Conservation (phyloP, 495 filamentous ascomycete genomes). For the Tetracladium setigerum region DNA sequence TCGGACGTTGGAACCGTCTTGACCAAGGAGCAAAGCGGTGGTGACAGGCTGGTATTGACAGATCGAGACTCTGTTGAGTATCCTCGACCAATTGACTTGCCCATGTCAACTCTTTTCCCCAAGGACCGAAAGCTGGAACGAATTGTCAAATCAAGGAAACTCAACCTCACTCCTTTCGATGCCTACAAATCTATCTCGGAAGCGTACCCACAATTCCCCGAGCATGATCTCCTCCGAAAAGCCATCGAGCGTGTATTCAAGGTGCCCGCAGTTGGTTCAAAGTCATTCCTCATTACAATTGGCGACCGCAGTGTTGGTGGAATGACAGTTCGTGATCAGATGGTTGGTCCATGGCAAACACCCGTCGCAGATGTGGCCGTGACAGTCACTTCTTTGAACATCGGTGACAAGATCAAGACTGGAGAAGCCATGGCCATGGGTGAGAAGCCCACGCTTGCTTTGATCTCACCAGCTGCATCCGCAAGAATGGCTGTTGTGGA, state of each 20-base stretch:
- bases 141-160: slow-evolving; percentile 65
- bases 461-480: slow-evolving; percentile 89
- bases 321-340: slow-evolving; percentile 82
- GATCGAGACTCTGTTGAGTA: slow-evolving; percentile 75
- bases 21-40: slow-evolving; percentile 50
- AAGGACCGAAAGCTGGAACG: slow-evolving; percentile 80
- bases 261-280: slow-evolving; percentile 85
- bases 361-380: slow-evolving; percentile 92
- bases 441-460: slow-evolving; percentile 81
- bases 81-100: slow-evolving; percentile 78
- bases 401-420: slow-evolving; percentile 49
- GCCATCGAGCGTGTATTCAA: slow-evolving; percentile 74
- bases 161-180: slow-evolving; percentile 66
- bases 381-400: slow-evolving; percentile 72
- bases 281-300: slow-evolving; percentile 96
- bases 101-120: slow-evolving; percentile 87
- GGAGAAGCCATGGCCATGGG: slow-evolving; percentile 98
- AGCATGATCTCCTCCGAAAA: slow-evolving; percentile 60
- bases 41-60: slow-evolving; percentile 66
- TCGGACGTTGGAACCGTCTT: slow-evolving; percentile 82
- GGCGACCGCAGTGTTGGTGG: slow-evolving; percentile 88
- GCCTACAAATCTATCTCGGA: slow-evolving; percentile 31
- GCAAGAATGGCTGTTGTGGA: slow-evolving; percentile 96
- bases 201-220: slow-evolving; percentile 39
- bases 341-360: slow-evolving; percentile 96